Evolutionary conservation across 2,329 filamentous ascomycete genomes (phyloP), one percentile per base, ranked within the genome.

Genomic region (Fusarium guadeloupense): DNA sequence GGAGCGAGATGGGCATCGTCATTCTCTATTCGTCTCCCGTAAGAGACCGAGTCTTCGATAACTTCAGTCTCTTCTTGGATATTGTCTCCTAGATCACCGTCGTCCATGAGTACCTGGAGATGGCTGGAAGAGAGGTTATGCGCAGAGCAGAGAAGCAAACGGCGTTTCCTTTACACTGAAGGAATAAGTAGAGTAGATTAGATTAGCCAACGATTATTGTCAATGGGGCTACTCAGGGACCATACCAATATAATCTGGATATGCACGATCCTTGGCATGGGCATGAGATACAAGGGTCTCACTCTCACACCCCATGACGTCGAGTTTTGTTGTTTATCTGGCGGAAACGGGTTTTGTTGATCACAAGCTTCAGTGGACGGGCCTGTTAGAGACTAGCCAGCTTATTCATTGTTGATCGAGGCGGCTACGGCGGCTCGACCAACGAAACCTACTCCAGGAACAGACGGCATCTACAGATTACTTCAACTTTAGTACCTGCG

Each of bases 1-100:
- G 80, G 81, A 31, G 79, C 69, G 14, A 82, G 71, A 65, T 82
- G 78, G 10, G 73, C 70, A 49, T 77, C 71, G 42, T 80, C 78
- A 52, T 75, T 74, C 33, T 72, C 69, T 46, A 77, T 73, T 6
- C 64, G 72, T 54, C 70, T 59, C 26, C 68, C 62, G 5, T 52
- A 47, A 13, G 69, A 51, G 28, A 71, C 54, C 9, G 67, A 46
- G 17, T 66, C 59, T 30, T 74, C 69, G 12, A 72, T 59, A 20
- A 59, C 52, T 13, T 75, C 68, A 7, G 72, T 64, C 42, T 75
- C 71, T 38, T 75, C 67, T 34, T 75, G 69, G 58, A 80, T 75
- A 33, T 73, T 73, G 4, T 77, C 69, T 53, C 71, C 69, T 9
- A 78, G 68, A 42, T 74, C 71, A 39, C 70, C 76, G 71, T 80